Evolutionary conservation across 805 yeast species (phyloP).

Genomic region (Suhomyces sp.): DNA sequence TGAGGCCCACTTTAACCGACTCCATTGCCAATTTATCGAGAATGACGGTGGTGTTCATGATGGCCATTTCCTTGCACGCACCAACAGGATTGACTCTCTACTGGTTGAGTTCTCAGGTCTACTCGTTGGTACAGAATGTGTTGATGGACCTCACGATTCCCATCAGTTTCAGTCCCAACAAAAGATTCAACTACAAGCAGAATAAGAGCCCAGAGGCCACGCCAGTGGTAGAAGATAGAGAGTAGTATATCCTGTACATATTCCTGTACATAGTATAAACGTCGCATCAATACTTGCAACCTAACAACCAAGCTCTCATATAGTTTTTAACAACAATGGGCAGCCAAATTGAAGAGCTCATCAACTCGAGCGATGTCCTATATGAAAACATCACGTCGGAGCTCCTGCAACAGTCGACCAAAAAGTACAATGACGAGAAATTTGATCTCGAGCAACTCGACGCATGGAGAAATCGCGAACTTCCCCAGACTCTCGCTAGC

Average conservation of each 20-base stretch:
- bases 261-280: not conserved
- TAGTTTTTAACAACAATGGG: not conserved
- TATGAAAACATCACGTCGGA: slow-evolving; percentile 27
- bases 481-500: slow-evolving; percentile 26
- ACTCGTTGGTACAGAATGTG: slow-evolving; percentile 72
- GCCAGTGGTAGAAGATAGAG: not conserved
- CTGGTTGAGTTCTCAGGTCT: slow-evolving; percentile 85
- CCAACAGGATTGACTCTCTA: slow-evolving; percentile 80
- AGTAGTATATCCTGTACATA: not conserved
- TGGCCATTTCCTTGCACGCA: slow-evolving; percentile 83
- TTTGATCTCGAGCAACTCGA: slow-evolving; percentile 35
- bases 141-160: slow-evolving; percentile 67
- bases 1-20: slow-evolving; percentile 58
- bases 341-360: not conserved
- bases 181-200: slow-evolving; percentile 23
- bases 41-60: slow-evolving; percentile 71
- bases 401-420: slow-evolving; percentile 24
- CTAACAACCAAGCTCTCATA: no score
- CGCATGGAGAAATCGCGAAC: slow-evolving; percentile 29
- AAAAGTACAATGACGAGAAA: slow-evolving; percentile 21
- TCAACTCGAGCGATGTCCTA: slow-evolving; percentile 20
- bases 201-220: slow-evolving; percentile 1
- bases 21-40: slow-evolving; percentile 69
- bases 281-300: not conserved
- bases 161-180: slow-evolving; percentile 47